Percentiles rank a stretch among this genome's conserved stretches.
These are phyloP conservation scores for Volvox africanus DNA, from an alignment of 139 green algal genomes.

Conservation along the genomic window DNA sequence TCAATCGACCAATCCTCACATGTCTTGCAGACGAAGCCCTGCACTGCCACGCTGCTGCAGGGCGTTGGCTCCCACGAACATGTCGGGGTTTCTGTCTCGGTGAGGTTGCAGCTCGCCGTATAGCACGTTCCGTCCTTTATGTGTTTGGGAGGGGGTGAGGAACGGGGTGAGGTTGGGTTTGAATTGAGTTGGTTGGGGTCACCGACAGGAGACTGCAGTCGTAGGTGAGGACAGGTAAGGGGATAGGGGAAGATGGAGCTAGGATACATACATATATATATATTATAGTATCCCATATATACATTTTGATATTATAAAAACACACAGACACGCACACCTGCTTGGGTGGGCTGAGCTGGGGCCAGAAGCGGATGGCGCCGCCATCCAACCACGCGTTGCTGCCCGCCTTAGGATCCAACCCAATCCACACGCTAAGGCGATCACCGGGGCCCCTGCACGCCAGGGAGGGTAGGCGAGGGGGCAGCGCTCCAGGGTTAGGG, in stretches of 20 bases:
- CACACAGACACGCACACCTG: conserved; percentile 18
- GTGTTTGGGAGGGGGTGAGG: too few relatives aligned
- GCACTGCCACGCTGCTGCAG: neutral
- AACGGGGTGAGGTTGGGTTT: too few relatives aligned
- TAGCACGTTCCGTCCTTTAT: conserved; percentile 14
- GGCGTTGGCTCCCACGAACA: neutral
- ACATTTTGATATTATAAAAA: too few relatives aligned
- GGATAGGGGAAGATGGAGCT: too few relatives aligned
- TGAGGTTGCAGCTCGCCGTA: neutral
- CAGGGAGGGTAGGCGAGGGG: too few relatives aligned
- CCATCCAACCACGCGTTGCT: conserved; percentile 1
- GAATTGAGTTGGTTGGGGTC: too few relatives aligned
- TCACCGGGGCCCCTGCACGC: neutral
- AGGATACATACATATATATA: too few relatives aligned
- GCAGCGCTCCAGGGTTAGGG: neutral
- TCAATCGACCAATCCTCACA: neutral
- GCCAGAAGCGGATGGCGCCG: neutral
- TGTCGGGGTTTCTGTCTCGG: neutral
- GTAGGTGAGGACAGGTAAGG: too few relatives aligned
- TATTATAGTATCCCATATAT: too few relatives aligned
- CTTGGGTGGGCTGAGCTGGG: neutral
- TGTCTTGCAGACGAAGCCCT: conserved; percentile 32
- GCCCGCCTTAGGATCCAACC: neutral
- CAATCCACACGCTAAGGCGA: conserved; percentile 3
- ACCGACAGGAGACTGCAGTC: too few relatives aligned